These are phyloP conservation scores for Monosporascus sp. DNA, from an alignment of 2,329 filamentous ascomycete genomes.

Conservation along the genomic window DNA sequence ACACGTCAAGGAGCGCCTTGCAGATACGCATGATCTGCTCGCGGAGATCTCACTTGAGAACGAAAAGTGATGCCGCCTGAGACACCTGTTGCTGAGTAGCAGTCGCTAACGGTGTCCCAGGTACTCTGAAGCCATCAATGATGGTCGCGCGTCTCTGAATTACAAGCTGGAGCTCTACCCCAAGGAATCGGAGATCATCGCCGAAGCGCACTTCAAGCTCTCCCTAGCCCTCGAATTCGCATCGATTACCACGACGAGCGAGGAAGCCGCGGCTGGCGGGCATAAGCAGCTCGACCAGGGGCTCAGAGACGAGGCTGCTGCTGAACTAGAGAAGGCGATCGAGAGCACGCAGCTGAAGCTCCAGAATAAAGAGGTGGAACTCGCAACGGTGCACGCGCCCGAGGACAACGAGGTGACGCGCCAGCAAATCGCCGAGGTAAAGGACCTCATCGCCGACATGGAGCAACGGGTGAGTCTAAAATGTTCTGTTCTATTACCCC, in stretches of 20 bases:
- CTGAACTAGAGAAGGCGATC: conserved; percentile 70
- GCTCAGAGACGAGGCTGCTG: conserved; percentile 65
- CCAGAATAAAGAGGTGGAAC: conserved; percentile 62
- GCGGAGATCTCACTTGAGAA: conserved; percentile 97
- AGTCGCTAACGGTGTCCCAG: conserved; percentile 31
- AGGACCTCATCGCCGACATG: conserved; percentile 75
- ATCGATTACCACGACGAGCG: conserved; percentile 62
- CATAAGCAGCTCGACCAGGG: conserved; percentile 59
- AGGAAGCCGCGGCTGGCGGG: conserved; percentile 40
- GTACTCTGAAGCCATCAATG: conserved; percentile 81
- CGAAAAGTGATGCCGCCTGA: conserved; percentile 55
- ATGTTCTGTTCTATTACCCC: background rate
- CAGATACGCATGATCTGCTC: conserved; percentile 89
- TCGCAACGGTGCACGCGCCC: conserved; percentile 57
- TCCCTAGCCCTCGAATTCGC: conserved; percentile 93
- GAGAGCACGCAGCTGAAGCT: conserved; percentile 67
- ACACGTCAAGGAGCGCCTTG: conserved; percentile 77
- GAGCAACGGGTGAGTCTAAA: conserved; percentile 58
- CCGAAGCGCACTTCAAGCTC: conserved; percentile 94
- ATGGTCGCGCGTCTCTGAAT: conserved; percentile 71
- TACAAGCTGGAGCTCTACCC: conserved; percentile 77
- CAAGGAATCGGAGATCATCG: conserved; percentile 76
- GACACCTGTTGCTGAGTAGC: background rate
- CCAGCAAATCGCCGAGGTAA: conserved; percentile 64
- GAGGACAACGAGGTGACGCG: conserved; percentile 63